Evolutionary conservation across 306 rosid genomes (phyloP).

Genomic region (Glycine soja): DNA sequence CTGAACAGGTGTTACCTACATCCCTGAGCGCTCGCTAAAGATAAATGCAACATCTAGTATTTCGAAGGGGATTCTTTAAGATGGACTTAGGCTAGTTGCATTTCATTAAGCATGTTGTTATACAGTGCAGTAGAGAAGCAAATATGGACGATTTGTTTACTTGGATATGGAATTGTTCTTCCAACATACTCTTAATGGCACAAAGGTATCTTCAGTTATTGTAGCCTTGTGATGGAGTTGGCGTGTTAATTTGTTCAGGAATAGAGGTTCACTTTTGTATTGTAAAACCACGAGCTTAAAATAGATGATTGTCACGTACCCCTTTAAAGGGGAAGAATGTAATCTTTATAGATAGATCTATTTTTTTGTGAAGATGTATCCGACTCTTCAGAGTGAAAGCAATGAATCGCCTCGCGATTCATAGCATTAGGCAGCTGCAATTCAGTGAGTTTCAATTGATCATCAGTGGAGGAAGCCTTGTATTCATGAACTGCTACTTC

Average conservation of each 20-base stretch:
- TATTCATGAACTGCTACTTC: slow-evolving; percentile 29
- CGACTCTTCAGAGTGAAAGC: slow-evolving; percentile 38
- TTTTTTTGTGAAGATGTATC: slow-evolving; percentile 57
- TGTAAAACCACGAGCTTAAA: slow-evolving; percentile 53
- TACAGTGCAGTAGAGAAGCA: slow-evolving; percentile 36
- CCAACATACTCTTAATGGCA: slow-evolving; percentile 43
- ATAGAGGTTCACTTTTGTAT: slow-evolving; percentile 55
- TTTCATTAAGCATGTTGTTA: slow-evolving; percentile 28
- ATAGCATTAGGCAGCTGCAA: slow-evolving; percentile 20
- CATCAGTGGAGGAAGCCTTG: slow-evolving; percentile 34
- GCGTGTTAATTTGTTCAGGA: slow-evolving; percentile 51
- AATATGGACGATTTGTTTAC: slow-evolving; percentile 37
- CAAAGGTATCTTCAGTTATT: slow-evolving; percentile 20
- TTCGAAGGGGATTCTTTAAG: slow-evolving; percentile 76
- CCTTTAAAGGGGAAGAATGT: slow-evolving; percentile 55
- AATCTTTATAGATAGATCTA: slow-evolving; percentile 57
- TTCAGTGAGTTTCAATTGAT: slow-evolving; percentile 31
- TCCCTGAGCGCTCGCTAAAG: slow-evolving; percentile 85
- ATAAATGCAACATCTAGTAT: slow-evolving; percentile 96
- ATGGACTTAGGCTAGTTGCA: slow-evolving; percentile 38
- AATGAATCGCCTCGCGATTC: slow-evolving; percentile 31
- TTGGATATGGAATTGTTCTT: slow-evolving; percentile 34
- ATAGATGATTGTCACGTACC: slow-evolving; percentile 55
- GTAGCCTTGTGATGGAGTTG: slow-evolving; percentile 47
- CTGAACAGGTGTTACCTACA: slow-evolving; percentile 75